Conservation (phyloP, 306 rosid genomes). For the Rosa persica region DNA sequence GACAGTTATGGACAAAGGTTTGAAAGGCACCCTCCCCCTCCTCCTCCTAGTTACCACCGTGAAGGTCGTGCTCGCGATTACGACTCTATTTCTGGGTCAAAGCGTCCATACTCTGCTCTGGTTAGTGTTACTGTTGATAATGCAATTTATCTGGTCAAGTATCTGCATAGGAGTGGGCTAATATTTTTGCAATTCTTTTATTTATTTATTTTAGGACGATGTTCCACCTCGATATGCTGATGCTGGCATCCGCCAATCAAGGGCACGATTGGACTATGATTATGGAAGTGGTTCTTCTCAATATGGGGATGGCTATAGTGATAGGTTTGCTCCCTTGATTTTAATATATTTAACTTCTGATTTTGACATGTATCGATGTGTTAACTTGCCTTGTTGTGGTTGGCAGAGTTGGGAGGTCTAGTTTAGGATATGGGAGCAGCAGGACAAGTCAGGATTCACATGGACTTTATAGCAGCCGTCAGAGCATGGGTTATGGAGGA, state of each 20-base stretch:
- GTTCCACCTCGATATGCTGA: conserved; percentile 77
- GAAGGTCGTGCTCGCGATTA: conserved; percentile 76
- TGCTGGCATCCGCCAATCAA: conserved; percentile 69
- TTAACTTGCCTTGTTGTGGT: conserved; percentile 24
- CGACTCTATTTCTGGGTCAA: conserved; percentile 71
- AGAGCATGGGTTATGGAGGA: conserved; percentile 56
- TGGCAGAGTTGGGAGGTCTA: conserved; percentile 72
- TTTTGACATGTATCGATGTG: neutral
- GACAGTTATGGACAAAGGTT: conserved; percentile 78
- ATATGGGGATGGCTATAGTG: conserved; percentile 77
- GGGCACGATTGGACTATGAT: conserved; percentile 86
- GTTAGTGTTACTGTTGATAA: conserved; percentile 37
- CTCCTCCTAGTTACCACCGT: conserved; percentile 70
- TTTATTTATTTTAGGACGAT: conserved; percentile 56
- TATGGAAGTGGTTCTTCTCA: conserved; percentile 69
- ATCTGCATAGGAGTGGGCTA: neutral
- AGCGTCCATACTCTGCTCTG: conserved; percentile 73
- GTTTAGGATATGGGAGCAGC: conserved; percentile 65
- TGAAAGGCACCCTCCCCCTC: conserved; percentile 77
- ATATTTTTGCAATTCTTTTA: neutral
- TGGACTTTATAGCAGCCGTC: conserved; percentile 72
- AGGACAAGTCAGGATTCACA: conserved; percentile 74
- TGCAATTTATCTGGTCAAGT: neutral
- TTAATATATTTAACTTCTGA: neutral
- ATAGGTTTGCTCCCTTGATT: conserved; percentile 52